Base-by-base conservation (phyloP, 495 filamentous ascomycete genomes). In the Neurospora tetraspora region DNA sequence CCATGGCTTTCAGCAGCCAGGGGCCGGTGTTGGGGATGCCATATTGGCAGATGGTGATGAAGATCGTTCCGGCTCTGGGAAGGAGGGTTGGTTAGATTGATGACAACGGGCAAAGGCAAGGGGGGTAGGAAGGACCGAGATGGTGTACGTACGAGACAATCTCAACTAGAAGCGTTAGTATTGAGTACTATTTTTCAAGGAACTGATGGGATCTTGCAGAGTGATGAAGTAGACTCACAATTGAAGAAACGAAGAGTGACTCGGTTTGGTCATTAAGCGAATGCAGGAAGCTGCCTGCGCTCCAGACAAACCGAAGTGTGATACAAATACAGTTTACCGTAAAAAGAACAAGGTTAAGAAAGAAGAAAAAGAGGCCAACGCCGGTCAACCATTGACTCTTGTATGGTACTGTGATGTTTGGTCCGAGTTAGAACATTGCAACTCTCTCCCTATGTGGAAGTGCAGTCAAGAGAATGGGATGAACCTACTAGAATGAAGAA, bases 11-110 rank as follows among this genome's bases (percentile, higher is more conserved):
- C 39, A 88, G 79, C 16, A 96, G 85, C 93, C 93, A 96, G 2
- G 81, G 81, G 2, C 92, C 92, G 0, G 88, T 83, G 36, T 88
- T 81, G 12, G 85, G 85, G 4, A 91, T 84, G 1, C 93, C 93
- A 77, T 95, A 96, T 78, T 96, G 90, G 42, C 88, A 90, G 47
- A 92, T 88, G 74, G 93, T 95, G 76, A 92, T 91, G 45, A 96
- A 78, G 69, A 97, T 94, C 0, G 89, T 93, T 10, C 89, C 93
- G 75, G 91, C 86, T 23, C 85, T 86, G 53, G n/a, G 18, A 16
- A 40, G 47, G 11, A 6, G 11, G n/a, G 31, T 59, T 43, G 40
- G 45, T 53, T 23, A 18, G 34, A n/a, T 39, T 11, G 61, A 14
- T 65, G 14, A 1, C n/a, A 16, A 36, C 12, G 23, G 18, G 20